Evolutionary conservation across 495 filamentous ascomycete species (phyloP), one percentile per base, ranked within the genome.

Genomic region (Lasiosphaeris hirsuta): DNA sequence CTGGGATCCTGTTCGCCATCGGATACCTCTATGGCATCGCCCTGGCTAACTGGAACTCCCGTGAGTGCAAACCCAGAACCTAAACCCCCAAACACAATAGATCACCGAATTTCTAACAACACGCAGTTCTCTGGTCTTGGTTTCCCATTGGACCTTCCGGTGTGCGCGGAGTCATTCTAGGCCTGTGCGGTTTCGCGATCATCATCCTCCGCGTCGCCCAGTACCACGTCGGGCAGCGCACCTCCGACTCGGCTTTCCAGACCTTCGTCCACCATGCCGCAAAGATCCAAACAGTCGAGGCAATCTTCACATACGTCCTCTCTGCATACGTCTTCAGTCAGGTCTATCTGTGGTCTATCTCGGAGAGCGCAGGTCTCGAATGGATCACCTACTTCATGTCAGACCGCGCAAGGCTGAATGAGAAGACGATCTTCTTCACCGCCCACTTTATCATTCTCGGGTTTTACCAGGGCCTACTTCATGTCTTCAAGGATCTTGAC

Each of bases 281-380:
- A 14, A 78, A 77, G 23, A 74, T 86, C 17, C 73, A 85, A 43
- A 80, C 87, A 10, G 58, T 83, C 19, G 85, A 91, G 64, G 90
- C 89, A 0, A 66, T 87, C 23, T 70, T 82, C 19, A 87, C 86
- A 65, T 94, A 94, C 64, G 54, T 81, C n/a, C 77, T 88, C 59
- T 94, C 92, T 7, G 89, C 90, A 8, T 89, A 81, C 75, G 73
- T 89, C 68, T 97, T 94, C 67, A 87, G 85, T 65, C 83, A 90
- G 61, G 73, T 94, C 37, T 97, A 95, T 65, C 78, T 94, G 11
- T 90, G 85, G 82, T 92, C 89, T 2, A 76, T 81, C 15, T 68
- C 85, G n/a, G 66, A 77, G n/a, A 70, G 74, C 7, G 83, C 86
- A 8, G 79, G 87, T 40, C 74, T 97, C 14, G 78, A 82, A 49